phyloP scores from a whole-genome alignment of 768 basidiomycete genomes.

The Mycena haematopus region DNA sequence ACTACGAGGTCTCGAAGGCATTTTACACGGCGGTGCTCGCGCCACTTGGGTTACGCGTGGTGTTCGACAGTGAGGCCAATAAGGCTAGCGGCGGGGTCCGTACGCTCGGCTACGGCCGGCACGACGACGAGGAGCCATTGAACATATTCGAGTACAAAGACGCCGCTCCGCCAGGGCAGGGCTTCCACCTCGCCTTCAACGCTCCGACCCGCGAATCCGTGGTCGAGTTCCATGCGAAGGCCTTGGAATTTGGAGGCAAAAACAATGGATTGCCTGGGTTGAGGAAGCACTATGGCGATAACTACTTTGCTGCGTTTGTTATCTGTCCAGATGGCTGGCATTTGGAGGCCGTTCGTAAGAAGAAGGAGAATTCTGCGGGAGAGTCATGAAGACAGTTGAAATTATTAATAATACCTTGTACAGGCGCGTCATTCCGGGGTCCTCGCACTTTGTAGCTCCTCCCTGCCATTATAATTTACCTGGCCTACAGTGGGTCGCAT shows the following conservation, averaged over 20 bases:
- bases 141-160: slow-evolving; percentile 14
- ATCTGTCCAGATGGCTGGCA: slow-evolving; percentile 8
- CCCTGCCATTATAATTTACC: too few relatives aligned
- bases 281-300: slow-evolving; percentile 11
- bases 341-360: slow-evolving; percentile 7
- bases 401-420: too few relatives aligned
- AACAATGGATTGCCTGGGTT: neutral
- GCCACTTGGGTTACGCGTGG: slow-evolving; percentile 1
- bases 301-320: slow-evolving; percentile 6
- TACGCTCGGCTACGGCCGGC: slow-evolving; percentile 1
- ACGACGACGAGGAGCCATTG: slow-evolving; percentile 4
- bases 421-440: too few relatives aligned
- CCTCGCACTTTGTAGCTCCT: too few relatives aligned
- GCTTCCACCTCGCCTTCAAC: slow-evolving; percentile 11
- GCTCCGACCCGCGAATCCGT: slow-evolving; percentile 6
- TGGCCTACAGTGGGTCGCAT: too few relatives aligned
- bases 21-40: slow-evolving; percentile 9
- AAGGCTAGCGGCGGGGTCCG: neutral
- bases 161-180: slow-evolving; percentile 2
- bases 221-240: slow-evolving; percentile 11
- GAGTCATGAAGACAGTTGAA: too few relatives aligned
- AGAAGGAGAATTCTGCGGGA: neutral
- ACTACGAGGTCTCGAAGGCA: slow-evolving; percentile 9
- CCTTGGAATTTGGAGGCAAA: slow-evolving; percentile 10
- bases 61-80: slow-evolving; percentile 8